Conservation (phyloP, 306 rosid species). For the Corylus avellana region DNA sequence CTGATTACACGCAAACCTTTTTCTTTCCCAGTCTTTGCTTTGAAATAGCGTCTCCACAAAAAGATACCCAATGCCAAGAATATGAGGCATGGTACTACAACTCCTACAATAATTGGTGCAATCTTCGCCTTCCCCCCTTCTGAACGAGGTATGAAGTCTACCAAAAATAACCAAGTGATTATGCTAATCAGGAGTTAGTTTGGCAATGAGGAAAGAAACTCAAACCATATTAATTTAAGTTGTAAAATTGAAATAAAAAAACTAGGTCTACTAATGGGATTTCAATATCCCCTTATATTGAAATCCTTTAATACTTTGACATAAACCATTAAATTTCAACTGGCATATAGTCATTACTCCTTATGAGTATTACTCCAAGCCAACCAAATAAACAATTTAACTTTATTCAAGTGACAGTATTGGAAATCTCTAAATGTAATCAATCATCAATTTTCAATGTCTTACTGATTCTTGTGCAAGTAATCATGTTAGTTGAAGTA, state of each 20-base stretch:
- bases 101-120: background rate
- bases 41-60: background rate
- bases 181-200: background rate
- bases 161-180: background rate
- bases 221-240: background rate
- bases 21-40: background rate
- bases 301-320: no score
- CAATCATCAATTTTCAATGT: no score
- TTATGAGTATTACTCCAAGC: no score
- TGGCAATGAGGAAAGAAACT: background rate
- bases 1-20: background rate
- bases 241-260: no score
- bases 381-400: no score
- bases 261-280: background rate
- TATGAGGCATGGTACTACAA: background rate
- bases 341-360: background rate
- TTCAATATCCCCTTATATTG: no score
- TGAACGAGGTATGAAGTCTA: background rate
- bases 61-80: background rate
- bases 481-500: no score
- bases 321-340: no score
- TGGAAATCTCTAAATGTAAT: no score
- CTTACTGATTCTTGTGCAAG: no score
- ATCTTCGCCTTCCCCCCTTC: background rate
- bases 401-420: background rate